Evolutionary conservation across 345 rosid species (phyloP).

Genomic region (Citrus sp.): DNA sequence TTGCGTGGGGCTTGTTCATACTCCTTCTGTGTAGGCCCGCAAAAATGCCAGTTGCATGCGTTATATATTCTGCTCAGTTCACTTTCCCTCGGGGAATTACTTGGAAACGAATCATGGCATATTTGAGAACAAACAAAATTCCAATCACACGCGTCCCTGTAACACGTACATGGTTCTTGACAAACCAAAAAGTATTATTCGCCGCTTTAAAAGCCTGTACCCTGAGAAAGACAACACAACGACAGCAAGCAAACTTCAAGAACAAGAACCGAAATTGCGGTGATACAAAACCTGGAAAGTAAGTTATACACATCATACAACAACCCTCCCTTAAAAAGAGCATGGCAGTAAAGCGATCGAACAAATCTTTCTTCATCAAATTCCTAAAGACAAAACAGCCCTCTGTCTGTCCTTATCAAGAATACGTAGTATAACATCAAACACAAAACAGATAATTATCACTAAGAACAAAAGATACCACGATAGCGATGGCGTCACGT

Average conservation of each 20-base stretch:
- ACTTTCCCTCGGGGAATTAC: conserved; percentile 13
- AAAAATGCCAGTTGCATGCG: not conserved
- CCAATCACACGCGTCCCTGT: not conserved
- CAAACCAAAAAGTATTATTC: not conserved
- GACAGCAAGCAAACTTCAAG: not conserved
- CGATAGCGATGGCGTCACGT: not conserved
- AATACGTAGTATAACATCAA: too few species aligned
- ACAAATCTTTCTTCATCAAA: not conserved
- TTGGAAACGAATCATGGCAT: conserved; percentile 22
- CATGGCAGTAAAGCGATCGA: not conserved
- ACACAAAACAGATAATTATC: too few species aligned
- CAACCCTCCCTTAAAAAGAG: not conserved
- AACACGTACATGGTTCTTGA: not conserved
- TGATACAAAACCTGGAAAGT: conserved; percentile 1
- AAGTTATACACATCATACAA: not conserved
- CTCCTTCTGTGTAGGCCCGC: not conserved
- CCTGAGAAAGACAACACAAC: not conserved
- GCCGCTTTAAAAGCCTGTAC: not conserved
- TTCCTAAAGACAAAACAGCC: not conserved
- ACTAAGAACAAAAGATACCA: not conserved
- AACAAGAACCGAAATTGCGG: not conserved
- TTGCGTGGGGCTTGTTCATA: not conserved
- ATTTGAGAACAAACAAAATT: not conserved
- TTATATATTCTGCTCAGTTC: not conserved
- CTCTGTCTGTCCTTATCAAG: not conserved